These are phyloP conservation scores for Entrophospora sp. DNA, from an alignment of 192 early-diverging fungal species.

Conservation along the genomic window DNA sequence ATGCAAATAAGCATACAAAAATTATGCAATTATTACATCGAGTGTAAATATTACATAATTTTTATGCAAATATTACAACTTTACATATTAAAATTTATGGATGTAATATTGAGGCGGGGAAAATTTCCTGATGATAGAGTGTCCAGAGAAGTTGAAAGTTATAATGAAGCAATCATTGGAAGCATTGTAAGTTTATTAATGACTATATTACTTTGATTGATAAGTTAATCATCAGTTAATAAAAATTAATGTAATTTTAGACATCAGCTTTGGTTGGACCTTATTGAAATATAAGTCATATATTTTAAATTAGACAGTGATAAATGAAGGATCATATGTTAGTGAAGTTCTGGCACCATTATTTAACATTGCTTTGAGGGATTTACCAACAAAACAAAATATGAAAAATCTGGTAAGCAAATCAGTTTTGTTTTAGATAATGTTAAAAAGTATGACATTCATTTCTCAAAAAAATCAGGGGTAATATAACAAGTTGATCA, in stretches of 20 bases:
- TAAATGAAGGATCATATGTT: constrained; percentile 14
- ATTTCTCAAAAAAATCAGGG: background rate
- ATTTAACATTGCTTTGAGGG: background rate
- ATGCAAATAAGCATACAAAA: no score
- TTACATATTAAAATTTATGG: no score
- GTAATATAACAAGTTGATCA: background rate
- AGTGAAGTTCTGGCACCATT: constrained; percentile 1
- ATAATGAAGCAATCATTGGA: background rate
- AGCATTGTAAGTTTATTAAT: constrained; percentile 7
- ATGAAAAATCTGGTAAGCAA: background rate
- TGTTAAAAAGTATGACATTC: background rate
- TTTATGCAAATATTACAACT: no score
- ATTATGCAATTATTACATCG: no score
- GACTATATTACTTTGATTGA: background rate
- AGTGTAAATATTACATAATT: no score
- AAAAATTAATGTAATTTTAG: background rate
- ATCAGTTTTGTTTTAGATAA: background rate
- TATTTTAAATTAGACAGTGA: background rate
- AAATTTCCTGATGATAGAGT: no score
- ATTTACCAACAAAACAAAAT: background rate
- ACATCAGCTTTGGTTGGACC: background rate
- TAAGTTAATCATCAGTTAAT: no score
- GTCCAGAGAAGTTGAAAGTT: background rate
- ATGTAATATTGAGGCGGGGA: no score
- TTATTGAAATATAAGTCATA: constrained; percentile 5